These are phyloP conservation scores for Solanum clarkiae DNA, from an alignment of 257 asterid genomes.

Conservation along the genomic window DNA sequence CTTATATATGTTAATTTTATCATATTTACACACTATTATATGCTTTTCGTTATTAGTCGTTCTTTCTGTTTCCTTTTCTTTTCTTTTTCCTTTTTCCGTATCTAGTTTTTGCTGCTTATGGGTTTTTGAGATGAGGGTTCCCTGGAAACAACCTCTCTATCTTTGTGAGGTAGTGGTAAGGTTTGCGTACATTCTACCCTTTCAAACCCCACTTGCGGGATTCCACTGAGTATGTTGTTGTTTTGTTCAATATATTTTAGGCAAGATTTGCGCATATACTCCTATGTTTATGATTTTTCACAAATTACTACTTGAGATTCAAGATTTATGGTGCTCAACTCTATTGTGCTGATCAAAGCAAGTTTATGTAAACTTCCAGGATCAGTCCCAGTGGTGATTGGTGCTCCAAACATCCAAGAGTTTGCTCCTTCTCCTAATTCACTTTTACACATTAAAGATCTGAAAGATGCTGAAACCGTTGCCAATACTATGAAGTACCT, in stretches of 20 bases:
- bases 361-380: conserved; percentile 27
- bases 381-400: conserved; percentile 80
- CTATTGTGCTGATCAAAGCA: not conserved
- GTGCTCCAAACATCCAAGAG: conserved; percentile 91
- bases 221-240: no score
- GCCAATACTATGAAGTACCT: conserved; percentile 79
- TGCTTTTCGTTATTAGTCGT: no score
- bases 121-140: no score
- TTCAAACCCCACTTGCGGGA: no score
- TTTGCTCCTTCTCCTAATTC: conserved; percentile 75
- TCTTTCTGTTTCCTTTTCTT: no score
- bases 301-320: not conserved
- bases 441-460: conserved; percentile 66
- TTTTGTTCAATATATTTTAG: not conserved
- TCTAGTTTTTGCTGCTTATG: no score
- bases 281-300: not conserved
- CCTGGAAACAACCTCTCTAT: no score
- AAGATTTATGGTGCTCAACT: not conserved
- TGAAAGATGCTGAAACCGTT: conserved; percentile 46
- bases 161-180: no score
- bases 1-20: no score
- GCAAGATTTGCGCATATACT: not conserved
- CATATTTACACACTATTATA: no score
- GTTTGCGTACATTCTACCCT: no score
- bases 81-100: no score